A percentile compares a stretch with the other conserved stretches of the same genome.
Evolutionary conservation across 306 rosid species (phyloP).

Genomic region (Prunus dulcis): DNA sequence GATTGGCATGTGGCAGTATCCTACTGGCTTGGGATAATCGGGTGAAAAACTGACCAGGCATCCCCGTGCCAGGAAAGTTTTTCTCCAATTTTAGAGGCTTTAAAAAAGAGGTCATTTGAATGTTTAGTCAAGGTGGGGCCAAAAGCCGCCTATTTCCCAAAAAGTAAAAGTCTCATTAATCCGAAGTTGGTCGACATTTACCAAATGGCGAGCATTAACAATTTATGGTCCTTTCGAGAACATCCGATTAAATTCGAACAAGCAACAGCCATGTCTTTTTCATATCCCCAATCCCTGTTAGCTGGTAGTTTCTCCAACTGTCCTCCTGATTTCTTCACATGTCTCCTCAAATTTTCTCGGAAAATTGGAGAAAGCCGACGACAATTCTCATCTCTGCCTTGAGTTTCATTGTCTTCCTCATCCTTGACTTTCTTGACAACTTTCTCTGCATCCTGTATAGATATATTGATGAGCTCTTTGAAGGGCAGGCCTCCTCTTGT

Average conservation of each 20-base stretch:
- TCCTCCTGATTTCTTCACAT: conserved; percentile 13
- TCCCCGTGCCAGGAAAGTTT: too few relatives aligned
- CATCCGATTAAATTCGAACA: neutral
- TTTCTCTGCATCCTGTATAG: conserved; percentile 50
- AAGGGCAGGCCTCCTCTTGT: conserved; percentile 53
- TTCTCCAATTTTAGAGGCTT: too few relatives aligned
- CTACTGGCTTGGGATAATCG: too few relatives aligned
- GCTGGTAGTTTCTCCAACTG: too few relatives aligned
- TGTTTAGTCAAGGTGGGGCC: too few relatives aligned
- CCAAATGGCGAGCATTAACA: neutral
- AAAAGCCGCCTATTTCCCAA: too few relatives aligned
- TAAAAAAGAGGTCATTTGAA: too few relatives aligned
- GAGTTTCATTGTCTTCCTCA: conserved; percentile 46
- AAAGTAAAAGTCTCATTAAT: neutral
- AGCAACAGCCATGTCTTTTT: neutral
- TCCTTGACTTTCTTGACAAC: conserved; percentile 67
- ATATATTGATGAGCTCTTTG: conserved; percentile 52
- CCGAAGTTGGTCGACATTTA: neutral
- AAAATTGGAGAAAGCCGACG: conserved; percentile 35
- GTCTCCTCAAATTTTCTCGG: conserved; percentile 29
- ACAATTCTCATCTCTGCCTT: conserved; percentile 27
- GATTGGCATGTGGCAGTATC: too few relatives aligned
- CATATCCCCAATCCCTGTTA: neutral
- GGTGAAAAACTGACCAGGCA: too few relatives aligned
- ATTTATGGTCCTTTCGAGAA: neutral